A percentile compares a stretch with the other conserved stretches of the same genome.
These are phyloP conservation scores for Penicillium sp. DNA, from an alignment of 2,329 filamentous ascomycete genomes.

Conservation along the genomic window DNA sequence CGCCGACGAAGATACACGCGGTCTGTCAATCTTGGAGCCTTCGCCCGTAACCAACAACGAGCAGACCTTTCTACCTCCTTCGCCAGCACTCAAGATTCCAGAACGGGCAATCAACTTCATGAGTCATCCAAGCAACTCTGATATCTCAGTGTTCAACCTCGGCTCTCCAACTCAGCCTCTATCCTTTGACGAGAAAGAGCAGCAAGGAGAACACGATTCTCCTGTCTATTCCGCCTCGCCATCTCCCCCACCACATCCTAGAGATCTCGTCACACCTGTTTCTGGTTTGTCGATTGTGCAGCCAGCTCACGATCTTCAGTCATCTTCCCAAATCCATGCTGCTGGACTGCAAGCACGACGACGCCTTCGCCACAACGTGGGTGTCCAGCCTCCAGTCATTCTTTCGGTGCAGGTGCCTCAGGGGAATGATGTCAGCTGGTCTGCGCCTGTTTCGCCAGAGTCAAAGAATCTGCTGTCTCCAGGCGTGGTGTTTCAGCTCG, in stretches of 20 bases:
- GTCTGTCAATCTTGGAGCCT: neutral
- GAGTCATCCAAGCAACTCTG: constrained; percentile 9
- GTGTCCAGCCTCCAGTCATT: neutral
- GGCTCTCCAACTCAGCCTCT: constrained; percentile 2
- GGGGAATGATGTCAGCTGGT: constrained; percentile 4
- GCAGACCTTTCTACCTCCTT: neutral
- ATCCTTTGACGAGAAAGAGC: neutral
- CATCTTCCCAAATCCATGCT: neutral
- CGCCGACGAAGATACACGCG: neutral
- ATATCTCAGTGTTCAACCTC: constrained; percentile 8
- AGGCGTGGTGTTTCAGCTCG: constrained; percentile 5
- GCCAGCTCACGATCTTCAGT: neutral
- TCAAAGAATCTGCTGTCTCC: neutral
- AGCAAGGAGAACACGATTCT: neutral
- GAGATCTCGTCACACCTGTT: neutral
- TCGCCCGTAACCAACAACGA: neutral
- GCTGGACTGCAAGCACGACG: neutral
- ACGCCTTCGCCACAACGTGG: neutral
- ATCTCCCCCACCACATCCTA: neutral
- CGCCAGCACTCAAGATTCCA: constrained; percentile 1
- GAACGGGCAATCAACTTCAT: neutral
- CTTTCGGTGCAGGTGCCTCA: constrained; percentile 4
- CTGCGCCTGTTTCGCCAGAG: neutral
- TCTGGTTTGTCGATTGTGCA: neutral
- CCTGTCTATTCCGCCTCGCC: neutral